Base-by-base conservation (phyloP, 352 stramenopile genomes). In the Phytophthora cajani region DNA sequence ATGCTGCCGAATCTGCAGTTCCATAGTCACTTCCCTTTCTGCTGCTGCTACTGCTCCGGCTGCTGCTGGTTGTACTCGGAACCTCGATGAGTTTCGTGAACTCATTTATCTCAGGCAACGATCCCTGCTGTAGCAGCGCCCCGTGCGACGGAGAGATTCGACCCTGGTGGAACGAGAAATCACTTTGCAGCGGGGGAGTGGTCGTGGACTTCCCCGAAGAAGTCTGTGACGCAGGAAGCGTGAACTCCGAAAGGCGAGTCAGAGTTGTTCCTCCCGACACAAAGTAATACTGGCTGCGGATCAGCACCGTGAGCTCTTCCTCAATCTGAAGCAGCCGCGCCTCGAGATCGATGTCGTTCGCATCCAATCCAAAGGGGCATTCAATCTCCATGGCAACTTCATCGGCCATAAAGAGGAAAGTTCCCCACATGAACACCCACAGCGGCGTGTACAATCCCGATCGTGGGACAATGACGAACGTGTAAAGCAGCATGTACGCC, bases 341-440 rank as follows among this genome's bases (percentile, higher is more conserved):
- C 58, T 95, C 88, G 11, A 95, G 66, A 58, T 95, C 88, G 21
- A 95, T 93, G 61, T 95, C 85, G 58, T 95, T 95, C 25, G 83
- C 80, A 25, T 95, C 88, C 12, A 92, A 57, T 1, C 88, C 88
- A 60, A 95, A 93, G 1, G 88, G 88, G 32, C 85, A 92, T 67
- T 95, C 88, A 56, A 95, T 95, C 63, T 95, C 85, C 80, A 91
- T 91, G 0, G 88, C 86, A 8, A 95, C 81, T 66, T 95, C 84
- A 52, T 95, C 88, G 1, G 85, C 85, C 57, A 89, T 92, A 71
- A 95, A 93, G 16, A 95, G 73, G 67, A 95, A 92, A 17, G 87
- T 84, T 7, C 85, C 85, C 88, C 88, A 95, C 54, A 85, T 64
- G 36, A 93, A 93, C 9, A 95, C 86, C 84, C 88, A 94, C 6